Percentiles rank a stretch among this genome's conserved stretches.
phyloP scores from a whole-genome alignment of 352 stramenopile genomes.

The Pythium dissimile region DNA sequence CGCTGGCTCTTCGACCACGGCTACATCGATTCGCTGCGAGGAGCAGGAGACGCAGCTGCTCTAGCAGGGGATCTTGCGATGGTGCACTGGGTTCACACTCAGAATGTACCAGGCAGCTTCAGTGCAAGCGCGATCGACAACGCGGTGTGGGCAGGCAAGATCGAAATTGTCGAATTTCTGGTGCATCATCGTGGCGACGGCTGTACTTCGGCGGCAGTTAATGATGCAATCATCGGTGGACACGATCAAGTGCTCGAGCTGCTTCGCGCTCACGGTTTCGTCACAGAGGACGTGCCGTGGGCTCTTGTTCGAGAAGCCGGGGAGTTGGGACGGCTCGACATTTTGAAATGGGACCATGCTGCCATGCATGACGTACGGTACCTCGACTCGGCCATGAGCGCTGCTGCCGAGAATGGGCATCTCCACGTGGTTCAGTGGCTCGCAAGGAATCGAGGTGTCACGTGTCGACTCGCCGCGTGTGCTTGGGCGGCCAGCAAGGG shows the following conservation, averaged over 20 bases:
- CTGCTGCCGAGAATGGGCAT: slow-evolving; percentile 16
- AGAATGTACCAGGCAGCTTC: not conserved
- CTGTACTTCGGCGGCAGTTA: slow-evolving; percentile 5
- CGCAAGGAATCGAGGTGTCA: slow-evolving; percentile 4
- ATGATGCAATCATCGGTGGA: slow-evolving; percentile 13
- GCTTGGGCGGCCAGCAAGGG: slow-evolving; percentile 13
- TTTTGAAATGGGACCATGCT: slow-evolving; percentile 19
- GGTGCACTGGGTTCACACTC: slow-evolving; percentile 10
- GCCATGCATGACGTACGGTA: slow-evolving; percentile 17
- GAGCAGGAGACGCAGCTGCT: slow-evolving; percentile 9
- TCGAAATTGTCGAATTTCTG: slow-evolving; percentile 19
- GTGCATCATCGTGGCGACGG: slow-evolving; percentile 14
- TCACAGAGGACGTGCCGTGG: slow-evolving; percentile 16
- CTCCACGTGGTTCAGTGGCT: slow-evolving; percentile 16
- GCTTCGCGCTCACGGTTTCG: not conserved
- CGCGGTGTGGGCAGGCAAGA: not conserved
- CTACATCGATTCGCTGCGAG: slow-evolving; percentile 11
- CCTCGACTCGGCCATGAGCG: slow-evolving; percentile 21
- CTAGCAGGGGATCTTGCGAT: slow-evolving; percentile 9
- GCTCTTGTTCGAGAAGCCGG: slow-evolving; percentile 14
- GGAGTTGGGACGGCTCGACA: slow-evolving; percentile 9
- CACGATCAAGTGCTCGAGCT: slow-evolving; percentile 13
- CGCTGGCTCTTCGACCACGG: slow-evolving; percentile 19
- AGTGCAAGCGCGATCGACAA: slow-evolving; percentile 1
- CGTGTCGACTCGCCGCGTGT: not conserved